Evolutionary conservation across 139 green algal species (phyloP).

Genomic region (Auxenochlorella pyrenoidosa): DNA sequence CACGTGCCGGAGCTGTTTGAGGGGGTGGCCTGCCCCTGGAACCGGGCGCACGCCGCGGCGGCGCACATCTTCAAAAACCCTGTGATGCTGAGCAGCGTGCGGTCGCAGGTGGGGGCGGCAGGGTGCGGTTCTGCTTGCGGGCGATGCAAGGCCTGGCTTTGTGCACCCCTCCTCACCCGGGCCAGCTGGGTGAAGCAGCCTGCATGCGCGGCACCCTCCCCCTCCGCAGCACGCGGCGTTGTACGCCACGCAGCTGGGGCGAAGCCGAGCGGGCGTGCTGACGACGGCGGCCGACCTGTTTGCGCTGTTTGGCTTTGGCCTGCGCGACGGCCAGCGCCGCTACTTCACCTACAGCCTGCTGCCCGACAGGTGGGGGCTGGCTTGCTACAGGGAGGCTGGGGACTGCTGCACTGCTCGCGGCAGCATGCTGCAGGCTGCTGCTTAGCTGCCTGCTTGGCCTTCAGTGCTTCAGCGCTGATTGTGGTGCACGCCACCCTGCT

Average conservation of each 20-base stretch:
- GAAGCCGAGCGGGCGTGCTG: conserved; percentile 17
- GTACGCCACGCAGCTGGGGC: conserved; percentile 31
- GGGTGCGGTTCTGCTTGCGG: not conserved
- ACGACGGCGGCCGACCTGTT: conserved; percentile 14
- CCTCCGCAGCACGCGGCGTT: conserved; percentile 26
- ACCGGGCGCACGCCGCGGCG: conserved; percentile 1
- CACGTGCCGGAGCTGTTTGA: not conserved
- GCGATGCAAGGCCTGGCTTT: not conserved
- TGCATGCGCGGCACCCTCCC: not conserved
- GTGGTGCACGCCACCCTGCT: not conserved
- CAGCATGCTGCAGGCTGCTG: not conserved
- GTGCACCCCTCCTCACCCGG: not conserved
- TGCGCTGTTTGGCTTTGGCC: conserved; percentile 29
- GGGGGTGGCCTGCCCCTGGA: conserved; percentile 7
- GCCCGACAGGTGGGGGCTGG: not conserved
- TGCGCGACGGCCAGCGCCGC: conserved; percentile 29
- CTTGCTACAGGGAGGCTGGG: not conserved
- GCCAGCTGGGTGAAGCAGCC: not conserved
- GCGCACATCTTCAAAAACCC: conserved; percentile 30
- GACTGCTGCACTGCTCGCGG: no score
- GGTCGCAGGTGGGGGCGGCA: conserved; percentile 25
- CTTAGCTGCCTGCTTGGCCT: not conserved
- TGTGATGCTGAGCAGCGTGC: conserved; percentile 35
- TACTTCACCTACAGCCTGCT: conserved; percentile 43
- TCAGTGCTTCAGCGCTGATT: no score